These are phyloP conservation scores for Colletotrichum destructivum DNA, from an alignment of 2,329 filamentous ascomycete genomes.

Conservation along the genomic window DNA sequence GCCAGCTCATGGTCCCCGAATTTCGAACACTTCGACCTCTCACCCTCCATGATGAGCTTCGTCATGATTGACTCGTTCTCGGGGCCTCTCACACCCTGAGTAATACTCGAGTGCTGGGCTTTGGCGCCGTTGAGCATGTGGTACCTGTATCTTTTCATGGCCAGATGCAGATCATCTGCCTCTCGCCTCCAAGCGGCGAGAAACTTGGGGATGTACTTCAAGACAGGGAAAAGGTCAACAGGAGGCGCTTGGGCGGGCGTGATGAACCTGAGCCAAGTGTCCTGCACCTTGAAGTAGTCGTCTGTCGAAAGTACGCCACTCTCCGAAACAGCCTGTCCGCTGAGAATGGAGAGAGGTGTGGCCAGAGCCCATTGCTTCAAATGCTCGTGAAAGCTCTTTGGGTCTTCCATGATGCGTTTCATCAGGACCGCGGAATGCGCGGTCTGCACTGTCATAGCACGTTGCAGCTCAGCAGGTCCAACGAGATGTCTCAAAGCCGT, in stretches of 20 bases:
- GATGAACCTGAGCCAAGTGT: conserved; percentile 45
- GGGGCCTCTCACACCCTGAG: conserved; percentile 53
- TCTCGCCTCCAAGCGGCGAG: conserved; percentile 65
- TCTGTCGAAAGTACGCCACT: conserved; percentile 35
- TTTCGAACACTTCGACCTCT: conserved; percentile 44
- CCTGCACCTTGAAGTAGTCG: conserved; percentile 46
- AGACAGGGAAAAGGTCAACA: conserved; percentile 46
- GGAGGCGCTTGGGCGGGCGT: conserved; percentile 48
- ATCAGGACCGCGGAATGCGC: conserved; percentile 45
- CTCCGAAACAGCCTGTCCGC: conserved; percentile 43
- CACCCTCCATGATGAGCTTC: conserved; percentile 56
- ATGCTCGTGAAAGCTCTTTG: conserved; percentile 39
- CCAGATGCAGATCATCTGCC: conserved; percentile 54
- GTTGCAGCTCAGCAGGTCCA: conserved; percentile 43
- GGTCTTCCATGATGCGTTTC: conserved; percentile 41
- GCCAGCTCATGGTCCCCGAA: conserved; percentile 25
- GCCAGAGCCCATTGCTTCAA: conserved; percentile 46
- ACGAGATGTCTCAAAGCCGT: conserved; percentile 44
- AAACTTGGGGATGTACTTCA: conserved; percentile 59
- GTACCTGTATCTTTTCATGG: conserved; percentile 57
- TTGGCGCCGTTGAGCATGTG: conserved; percentile 55
- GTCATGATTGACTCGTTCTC: conserved; percentile 57
- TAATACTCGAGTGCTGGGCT: conserved; percentile 46
- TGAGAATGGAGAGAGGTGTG: conserved; percentile 47
- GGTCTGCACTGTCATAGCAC: conserved; percentile 42